These are phyloP conservation scores for Nakaseomyces delphensis DNA, from an alignment of 1,139 yeast species.

Conservation along the genomic window DNA sequence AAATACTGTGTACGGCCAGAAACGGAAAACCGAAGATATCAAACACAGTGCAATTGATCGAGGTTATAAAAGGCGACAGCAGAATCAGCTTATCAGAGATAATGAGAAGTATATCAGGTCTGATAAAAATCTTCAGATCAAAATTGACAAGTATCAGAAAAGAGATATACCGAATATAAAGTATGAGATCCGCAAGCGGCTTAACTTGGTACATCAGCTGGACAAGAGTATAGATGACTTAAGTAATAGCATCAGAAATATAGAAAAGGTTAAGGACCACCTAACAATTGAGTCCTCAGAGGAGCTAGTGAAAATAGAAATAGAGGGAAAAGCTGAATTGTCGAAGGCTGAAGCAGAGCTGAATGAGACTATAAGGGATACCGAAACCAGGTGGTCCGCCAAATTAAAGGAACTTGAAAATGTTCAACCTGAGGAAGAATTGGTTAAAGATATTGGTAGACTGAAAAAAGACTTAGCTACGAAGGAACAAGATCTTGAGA, in stretches of 20 bases:
- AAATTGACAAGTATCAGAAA: constrained; percentile 12
- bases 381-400: constrained; percentile 8
- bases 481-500: constrained; percentile 10
- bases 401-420: constrained; percentile 13
- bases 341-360: constrained; percentile 2
- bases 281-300: constrained; percentile 6
- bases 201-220: not conserved
- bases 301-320: constrained; percentile 16
- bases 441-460: constrained; percentile 7
- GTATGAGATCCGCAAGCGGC: constrained; percentile 9
- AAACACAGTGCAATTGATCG: not conserved
- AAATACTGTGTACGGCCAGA: not conserved
- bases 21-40: not conserved
- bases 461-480: constrained; percentile 6
- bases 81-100: constrained; percentile 3
- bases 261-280: not conserved
- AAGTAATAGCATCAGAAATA: not conserved
- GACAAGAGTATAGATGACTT: not conserved
- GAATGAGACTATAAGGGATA: constrained; percentile 7
- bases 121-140: constrained; percentile 1
- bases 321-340: constrained; percentile 10
- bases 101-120: constrained; percentile 3
- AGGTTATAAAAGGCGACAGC: not conserved
- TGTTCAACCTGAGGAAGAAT: constrained; percentile 9
- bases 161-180: constrained; percentile 7